These are phyloP conservation scores for Starmerella ratchasimensis DNA, from an alignment of 805 yeast genomes.

Conservation along the genomic window DNA sequence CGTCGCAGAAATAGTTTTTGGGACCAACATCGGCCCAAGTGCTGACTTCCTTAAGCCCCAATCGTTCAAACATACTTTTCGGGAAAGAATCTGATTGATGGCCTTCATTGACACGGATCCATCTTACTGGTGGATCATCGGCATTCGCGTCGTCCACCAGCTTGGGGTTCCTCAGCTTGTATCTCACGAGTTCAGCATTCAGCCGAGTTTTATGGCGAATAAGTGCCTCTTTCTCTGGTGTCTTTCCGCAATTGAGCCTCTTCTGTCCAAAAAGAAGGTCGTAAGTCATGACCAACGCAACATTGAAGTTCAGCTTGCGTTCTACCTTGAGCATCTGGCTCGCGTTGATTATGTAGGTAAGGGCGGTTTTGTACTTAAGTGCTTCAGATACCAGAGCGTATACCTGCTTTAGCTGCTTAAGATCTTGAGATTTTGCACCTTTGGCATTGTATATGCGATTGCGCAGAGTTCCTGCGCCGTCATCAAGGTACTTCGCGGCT, in stretches of 20 bases:
- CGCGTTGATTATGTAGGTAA: constrained; percentile 48
- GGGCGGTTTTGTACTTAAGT: constrained; percentile 51
- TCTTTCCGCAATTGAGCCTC: constrained; percentile 78
- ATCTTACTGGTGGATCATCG: constrained; percentile 33
- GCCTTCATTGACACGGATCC: constrained; percentile 45
- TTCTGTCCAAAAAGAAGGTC: constrained; percentile 70
- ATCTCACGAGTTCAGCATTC: constrained; percentile 65
- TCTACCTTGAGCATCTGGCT: constrained; percentile 48
- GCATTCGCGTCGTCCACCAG: constrained; percentile 7
- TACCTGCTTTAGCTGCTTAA: constrained; percentile 58
- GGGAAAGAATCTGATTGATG: constrained; percentile 31
- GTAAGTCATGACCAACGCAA: constrained; percentile 58
- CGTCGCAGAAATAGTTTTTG: constrained; percentile 43
- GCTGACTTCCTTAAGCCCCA: constrained; percentile 5
- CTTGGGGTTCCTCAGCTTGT: constrained; percentile 50
- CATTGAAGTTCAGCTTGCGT: constrained; percentile 35
- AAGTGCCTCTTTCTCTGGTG: constrained; percentile 69
- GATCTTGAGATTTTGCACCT: constrained; percentile 14
- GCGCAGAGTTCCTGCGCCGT: constrained; percentile 21
- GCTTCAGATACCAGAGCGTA: constrained; percentile 75
- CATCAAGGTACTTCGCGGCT: constrained; percentile 21
- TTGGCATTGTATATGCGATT: constrained; percentile 26
- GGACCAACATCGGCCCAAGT: constrained; percentile 24
- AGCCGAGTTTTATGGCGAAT: constrained; percentile 67
- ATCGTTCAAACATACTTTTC: constrained; percentile 22